phyloP scores from a whole-genome alignment of 2,329 filamentous ascomycete genomes.

The Fonsecaea pedrosoi region DNA sequence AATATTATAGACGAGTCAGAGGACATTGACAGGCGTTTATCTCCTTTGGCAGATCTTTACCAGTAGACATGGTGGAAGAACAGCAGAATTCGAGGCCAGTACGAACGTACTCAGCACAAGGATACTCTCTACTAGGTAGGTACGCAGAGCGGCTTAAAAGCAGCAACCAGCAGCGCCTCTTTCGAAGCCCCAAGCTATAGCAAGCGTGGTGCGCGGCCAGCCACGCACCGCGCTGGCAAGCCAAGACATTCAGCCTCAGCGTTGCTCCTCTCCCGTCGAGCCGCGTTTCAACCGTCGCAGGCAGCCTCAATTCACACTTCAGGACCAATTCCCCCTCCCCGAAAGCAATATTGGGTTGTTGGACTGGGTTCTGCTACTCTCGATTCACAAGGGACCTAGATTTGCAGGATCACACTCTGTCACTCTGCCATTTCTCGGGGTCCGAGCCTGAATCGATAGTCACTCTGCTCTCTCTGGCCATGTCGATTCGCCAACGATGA shows the following conservation, averaged over 20 bases:
- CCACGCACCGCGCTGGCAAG: neutral
- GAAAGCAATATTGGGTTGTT: neutral
- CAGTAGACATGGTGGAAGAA: neutral
- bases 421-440: neutral
- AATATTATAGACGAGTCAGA: neutral
- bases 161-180: neutral
- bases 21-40: neutral
- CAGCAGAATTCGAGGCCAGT: neutral
- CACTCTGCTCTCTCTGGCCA: conserved; percentile 2
- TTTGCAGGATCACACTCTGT: neutral
- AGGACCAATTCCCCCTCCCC: neutral
- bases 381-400: neutral
- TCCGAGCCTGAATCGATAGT: neutral
- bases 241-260: conserved; percentile 2
- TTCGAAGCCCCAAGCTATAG: neutral
- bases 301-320: neutral
- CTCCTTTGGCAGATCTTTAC: neutral
- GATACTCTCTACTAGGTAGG: too few species aligned
- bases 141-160: neutral
- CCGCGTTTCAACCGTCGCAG: neutral
- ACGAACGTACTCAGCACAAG: too few species aligned
- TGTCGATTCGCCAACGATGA: conserved; percentile 31
- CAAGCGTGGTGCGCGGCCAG: neutral
- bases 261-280: conserved; percentile 4
- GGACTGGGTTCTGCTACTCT: neutral